Percentiles rank a stretch among this genome's conserved stretches.
These are phyloP conservation scores for Annona cherimola DNA, from an alignment of 164 flowering plant genomes.

Conservation along the genomic window DNA sequence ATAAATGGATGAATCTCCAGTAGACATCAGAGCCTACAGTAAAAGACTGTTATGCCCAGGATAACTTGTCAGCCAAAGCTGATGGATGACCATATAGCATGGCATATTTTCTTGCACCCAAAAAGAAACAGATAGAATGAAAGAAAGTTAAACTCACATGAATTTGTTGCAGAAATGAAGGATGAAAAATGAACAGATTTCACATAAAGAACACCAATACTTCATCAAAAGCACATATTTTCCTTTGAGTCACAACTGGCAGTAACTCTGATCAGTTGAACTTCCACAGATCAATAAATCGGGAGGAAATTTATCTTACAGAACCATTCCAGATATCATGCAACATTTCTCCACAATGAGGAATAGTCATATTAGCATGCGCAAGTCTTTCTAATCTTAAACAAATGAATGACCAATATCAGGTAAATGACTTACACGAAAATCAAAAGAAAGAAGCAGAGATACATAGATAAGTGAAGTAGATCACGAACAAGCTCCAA, in stretches of 20 bases:
- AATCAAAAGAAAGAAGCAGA: conserved; percentile 91
- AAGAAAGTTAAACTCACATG: too few species aligned
- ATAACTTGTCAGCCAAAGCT: background rate
- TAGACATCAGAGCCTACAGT: background rate
- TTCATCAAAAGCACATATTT: background rate
- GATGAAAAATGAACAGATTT: too few species aligned
- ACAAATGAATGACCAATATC: background rate
- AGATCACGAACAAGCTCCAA: conserved; percentile 95
- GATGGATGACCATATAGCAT: background rate
- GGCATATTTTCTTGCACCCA: background rate
- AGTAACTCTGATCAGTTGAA: background rate
- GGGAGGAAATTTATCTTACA: background rate
- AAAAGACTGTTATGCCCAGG: background rate
- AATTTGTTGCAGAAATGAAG: too few species aligned
- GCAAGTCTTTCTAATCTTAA: background rate
- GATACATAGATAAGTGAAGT: conserved; percentile 92
- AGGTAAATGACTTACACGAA: conserved; percentile 69
- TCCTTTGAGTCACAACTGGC: background rate
- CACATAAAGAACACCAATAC: background rate
- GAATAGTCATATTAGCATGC: background rate
- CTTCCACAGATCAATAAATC: background rate
- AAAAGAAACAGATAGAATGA: background rate
- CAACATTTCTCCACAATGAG: background rate
- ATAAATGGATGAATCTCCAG: too few species aligned
- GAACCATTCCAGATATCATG: background rate